A percentile compares a stretch with the other conserved stretches of the same genome.
Conservation (phyloP, 257 asterid genomes). For the Solanum sparsipilum region DNA sequence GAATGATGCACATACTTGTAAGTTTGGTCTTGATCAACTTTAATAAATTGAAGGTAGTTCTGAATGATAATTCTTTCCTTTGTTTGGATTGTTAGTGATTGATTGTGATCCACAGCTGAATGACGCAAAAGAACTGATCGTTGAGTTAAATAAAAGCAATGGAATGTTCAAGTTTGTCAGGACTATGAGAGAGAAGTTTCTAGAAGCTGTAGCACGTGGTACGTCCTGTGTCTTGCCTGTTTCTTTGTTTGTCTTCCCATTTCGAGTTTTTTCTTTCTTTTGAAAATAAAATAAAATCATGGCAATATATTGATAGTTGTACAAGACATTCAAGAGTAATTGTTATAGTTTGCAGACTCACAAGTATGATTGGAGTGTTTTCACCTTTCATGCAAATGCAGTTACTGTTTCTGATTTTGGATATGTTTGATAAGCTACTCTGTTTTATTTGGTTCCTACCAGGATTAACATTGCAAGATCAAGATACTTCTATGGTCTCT, state of each 20-base stretch:
- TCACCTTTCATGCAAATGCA: background rate
- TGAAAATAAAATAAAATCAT: background rate
- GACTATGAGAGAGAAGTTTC: constrained; percentile 69
- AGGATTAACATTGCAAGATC: constrained; percentile 24
- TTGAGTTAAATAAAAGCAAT: constrained; percentile 53
- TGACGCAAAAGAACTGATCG: constrained; percentile 43
- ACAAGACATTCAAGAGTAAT: background rate
- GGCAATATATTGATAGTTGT: background rate
- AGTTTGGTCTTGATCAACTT: constrained; percentile 15
- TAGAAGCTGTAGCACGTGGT: constrained; percentile 54
- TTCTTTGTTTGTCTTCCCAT: background rate
- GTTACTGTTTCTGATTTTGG: constrained; percentile 16
- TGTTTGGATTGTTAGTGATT: constrained; percentile 38
- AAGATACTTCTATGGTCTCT: constrained; percentile 32
- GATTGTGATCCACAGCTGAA: constrained; percentile 55
- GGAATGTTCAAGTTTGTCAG: constrained; percentile 75
- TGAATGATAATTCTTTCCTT: background rate
- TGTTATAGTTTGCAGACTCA: background rate
- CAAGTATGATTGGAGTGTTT: background rate
- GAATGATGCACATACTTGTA: constrained; percentile 64
- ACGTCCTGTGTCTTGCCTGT: constrained; percentile 6
- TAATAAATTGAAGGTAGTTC: background rate
- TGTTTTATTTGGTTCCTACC: constrained; percentile 29
- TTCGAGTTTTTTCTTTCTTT: background rate
- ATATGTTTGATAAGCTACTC: background rate